Evolutionary conservation across 768 basidiomycete species (phyloP), one percentile per base, ranked within the genome.

Genomic region (Podaxis mareebaensis): DNA sequence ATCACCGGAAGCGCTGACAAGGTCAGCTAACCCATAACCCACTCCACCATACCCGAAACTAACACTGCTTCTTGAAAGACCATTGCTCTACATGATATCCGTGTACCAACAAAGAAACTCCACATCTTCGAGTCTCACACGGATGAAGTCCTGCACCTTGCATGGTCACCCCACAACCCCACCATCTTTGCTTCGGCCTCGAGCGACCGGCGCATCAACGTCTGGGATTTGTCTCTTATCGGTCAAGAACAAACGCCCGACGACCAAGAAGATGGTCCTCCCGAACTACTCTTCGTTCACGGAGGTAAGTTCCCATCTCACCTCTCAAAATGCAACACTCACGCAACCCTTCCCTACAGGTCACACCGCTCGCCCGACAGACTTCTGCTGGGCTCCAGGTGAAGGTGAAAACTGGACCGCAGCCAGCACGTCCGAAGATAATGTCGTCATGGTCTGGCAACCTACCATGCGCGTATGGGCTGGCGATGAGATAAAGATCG

Each of bases 231-330:
- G 62, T 83, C 87, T 24, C 85, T 90, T 64, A 96, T 98, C 65
- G 97, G 97, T 0, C 85, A 90, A 44, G 97, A 99, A 73, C 97
- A 99, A 75, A 93, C 94, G 1, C 97, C 96, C 3, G 97, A 99
- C 67, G 97, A 99, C 71, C 92, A 95, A 63, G 97, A 99, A 73
- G 97, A 99, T 70, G 97, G 97, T 1, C 95, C 97, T 15, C 97
- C 97, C 0, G 97, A 99, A 74, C 77, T 99, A 63, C 76, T 99
- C 67, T 99, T 99, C 75, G 85, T 98, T 53, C 97, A 99, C 68
- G 97, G 97, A 68, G 97, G 91, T 86, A 79, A 73, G 67, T 60
- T 33, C 33, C 33, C 7, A 10, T 33, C 33, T 33, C 33, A 33
- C 8, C 7, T 10, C 33, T 33, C 10, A 33, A 7, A 33, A 33